These are phyloP conservation scores for Lichtheimia ornata DNA, from an alignment of 371 early-diverging fungal species.

Conservation along the genomic window DNA sequence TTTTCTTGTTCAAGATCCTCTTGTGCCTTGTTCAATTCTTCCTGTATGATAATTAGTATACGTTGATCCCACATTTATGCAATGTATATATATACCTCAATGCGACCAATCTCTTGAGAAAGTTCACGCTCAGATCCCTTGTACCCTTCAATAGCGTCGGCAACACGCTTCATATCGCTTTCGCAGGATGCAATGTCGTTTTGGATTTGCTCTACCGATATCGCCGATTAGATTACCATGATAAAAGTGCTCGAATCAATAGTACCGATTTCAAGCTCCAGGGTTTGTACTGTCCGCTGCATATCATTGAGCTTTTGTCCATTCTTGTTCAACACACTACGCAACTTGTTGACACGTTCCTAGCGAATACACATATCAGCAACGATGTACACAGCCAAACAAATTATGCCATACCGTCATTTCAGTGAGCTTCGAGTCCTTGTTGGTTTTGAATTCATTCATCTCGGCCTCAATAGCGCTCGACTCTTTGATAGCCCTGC, in stretches of 20 bases:
- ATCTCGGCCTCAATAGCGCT: slow-evolving; percentile 83
- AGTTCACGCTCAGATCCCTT: slow-evolving; percentile 35
- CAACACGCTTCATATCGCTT: slow-evolving; percentile 49
- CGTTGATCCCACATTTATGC: background rate
- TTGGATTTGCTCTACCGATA: slow-evolving; percentile 64
- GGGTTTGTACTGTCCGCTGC: slow-evolving; percentile 71
- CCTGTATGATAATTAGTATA: slow-evolving; percentile 9
- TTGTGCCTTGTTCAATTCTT: slow-evolving; percentile 16
- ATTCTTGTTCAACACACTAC: slow-evolving; percentile 54
- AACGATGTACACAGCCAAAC: too few species aligned
- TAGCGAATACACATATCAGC: slow-evolving; percentile 17
- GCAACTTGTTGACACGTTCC: slow-evolving; percentile 62
- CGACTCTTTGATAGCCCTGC: slow-evolving; percentile 42
- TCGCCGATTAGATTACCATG: background rate
- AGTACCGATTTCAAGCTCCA: slow-evolving; percentile 68
- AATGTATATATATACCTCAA: background rate
- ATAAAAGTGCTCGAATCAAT: background rate
- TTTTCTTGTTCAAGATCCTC: slow-evolving; percentile 29
- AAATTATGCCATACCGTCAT: slow-evolving; percentile 49
- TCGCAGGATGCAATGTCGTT: slow-evolving; percentile 60
- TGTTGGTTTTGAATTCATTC: slow-evolving; percentile 83
- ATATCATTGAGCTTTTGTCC: slow-evolving; percentile 61
- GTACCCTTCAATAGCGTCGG: slow-evolving; percentile 54
- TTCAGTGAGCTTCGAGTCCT: slow-evolving; percentile 82
- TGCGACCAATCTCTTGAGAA: slow-evolving; percentile 22